Evolutionary conservation across 768 basidiomycete species (phyloP), one percentile per base, ranked within the genome.

Genomic region (Butyriboletus loyo): DNA sequence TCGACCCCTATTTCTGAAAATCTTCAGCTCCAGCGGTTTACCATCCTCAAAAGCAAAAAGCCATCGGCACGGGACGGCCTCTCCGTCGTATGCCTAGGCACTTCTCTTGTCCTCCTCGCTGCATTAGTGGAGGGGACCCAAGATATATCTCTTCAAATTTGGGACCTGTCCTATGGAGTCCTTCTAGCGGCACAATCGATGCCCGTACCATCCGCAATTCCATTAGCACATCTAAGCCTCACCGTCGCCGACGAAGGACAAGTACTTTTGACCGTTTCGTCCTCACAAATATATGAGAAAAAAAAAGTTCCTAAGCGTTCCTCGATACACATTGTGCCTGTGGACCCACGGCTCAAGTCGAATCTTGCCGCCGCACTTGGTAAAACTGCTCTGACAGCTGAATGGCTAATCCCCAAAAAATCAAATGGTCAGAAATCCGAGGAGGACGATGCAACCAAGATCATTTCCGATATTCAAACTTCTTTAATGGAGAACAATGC

Each of bases 81-180:
- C 30, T 73, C 79, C 4, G 46, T 78, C 7, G 66, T 83, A 5
- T 75, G 85, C 3, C 64, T 86, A 15, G 76, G 77, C 1, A 79
- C 84, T 0, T 84, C 83, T 0, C 75, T 83, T 42, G 79, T 82
- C 41, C 74, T 87, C 38, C 74, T 88, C 10, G 79, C 79, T 36
- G 75, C 72, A 25, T 39, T 73, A 42, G 72, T 74, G 28, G 53
- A 58, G 15, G 49, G 46, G 17, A 48, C 65, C 3, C 57, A 72
- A 7, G 79, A 81, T 52, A 72, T 87, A 46, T 70, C 72, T 15
- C 66, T 87, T 27, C 79, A 84, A 17, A 65, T 87, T 27, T 87
- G 86, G 85, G 86, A 88, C 56, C 70, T 87, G 21, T 82, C 82
- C 53, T 88, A 84, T 56, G 80, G 81, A 17, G 80, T 86, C 31